phyloP scores from a whole-genome alignment of 2,329 filamentous ascomycete species.

The Paramyrothecium roridum region DNA sequence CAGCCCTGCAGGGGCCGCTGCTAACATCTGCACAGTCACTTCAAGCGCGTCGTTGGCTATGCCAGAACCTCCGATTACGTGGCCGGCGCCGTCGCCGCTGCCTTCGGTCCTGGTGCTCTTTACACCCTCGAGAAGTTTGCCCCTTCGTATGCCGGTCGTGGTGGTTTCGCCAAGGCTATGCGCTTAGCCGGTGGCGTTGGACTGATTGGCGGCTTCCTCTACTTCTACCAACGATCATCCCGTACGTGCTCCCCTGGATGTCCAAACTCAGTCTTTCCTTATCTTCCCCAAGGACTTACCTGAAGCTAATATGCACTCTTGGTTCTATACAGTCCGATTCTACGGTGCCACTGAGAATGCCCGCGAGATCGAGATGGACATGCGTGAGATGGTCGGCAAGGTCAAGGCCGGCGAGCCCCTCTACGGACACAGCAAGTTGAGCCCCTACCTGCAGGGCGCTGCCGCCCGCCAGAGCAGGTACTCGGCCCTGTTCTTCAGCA shows the following conservation, averaged over 20 bases:
- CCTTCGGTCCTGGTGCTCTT: constrained; percentile 72
- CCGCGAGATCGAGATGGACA: constrained; percentile 91
- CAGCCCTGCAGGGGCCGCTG: constrained; percentile 10
- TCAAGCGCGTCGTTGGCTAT: constrained; percentile 86
- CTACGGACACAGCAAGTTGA: constrained; percentile 77
- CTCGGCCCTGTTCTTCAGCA: constrained; percentile 76
- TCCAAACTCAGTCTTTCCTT: neutral
- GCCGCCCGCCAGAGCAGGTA: constrained; percentile 91
- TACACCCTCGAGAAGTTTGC: constrained; percentile 78
- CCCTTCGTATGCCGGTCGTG: constrained; percentile 79
- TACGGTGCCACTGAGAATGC: constrained; percentile 93
- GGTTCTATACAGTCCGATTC: constrained; percentile 68
- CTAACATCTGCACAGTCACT: constrained; percentile 60
- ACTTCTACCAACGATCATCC: constrained; percentile 80
- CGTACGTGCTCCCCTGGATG: constrained; percentile 51
- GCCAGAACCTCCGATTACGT: constrained; percentile 81
- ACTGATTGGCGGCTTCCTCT: constrained; percentile 73
- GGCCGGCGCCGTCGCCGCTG: constrained; percentile 63
- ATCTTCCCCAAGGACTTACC: neutral
- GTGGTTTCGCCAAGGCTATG: constrained; percentile 80
- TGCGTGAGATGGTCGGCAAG: constrained; percentile 96
- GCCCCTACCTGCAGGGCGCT: constrained; percentile 89
- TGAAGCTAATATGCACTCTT: neutral
- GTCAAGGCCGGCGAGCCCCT: constrained; percentile 89
- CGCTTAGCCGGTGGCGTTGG: constrained; percentile 73